phyloP scores from a whole-genome alignment of 495 filamentous ascomycete species.

The Penicillium cinerascens region DNA sequence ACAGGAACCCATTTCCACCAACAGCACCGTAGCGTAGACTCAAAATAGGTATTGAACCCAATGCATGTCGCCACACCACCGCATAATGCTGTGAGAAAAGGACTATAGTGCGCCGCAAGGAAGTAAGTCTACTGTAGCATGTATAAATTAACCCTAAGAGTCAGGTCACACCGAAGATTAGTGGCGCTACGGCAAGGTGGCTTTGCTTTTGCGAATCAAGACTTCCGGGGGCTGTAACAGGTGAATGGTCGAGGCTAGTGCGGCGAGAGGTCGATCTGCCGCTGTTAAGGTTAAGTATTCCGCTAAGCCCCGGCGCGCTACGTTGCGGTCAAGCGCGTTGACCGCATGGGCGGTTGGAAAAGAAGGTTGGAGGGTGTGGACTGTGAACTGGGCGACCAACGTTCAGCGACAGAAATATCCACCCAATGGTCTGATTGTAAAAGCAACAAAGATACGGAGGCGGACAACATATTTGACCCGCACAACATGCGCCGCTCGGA shows the following conservation, averaged over 20 bases:
- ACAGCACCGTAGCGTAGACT: too few species aligned
- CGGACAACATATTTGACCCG: background rate
- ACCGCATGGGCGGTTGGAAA: background rate
- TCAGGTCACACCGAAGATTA: background rate
- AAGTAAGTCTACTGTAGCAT: too few species aligned
- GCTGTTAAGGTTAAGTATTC: constrained; percentile 7
- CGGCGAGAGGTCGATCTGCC: background rate
- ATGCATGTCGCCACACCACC: too few species aligned
- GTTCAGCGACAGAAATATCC: background rate
- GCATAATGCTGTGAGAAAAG: too few species aligned
- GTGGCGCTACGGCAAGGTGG: background rate
- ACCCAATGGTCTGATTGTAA: background rate
- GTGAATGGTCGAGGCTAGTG: background rate
- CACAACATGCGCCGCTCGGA: background rate
- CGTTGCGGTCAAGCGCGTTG: background rate
- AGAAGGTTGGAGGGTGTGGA: background rate
- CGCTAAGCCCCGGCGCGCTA: background rate
- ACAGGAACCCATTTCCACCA: background rate
- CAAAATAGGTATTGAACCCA: too few species aligned
- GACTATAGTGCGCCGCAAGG: too few species aligned
- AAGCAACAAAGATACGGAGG: background rate
- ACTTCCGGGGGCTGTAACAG: background rate
- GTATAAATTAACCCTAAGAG: background rate
- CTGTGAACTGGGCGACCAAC: background rate
- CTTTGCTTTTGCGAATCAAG: background rate